phyloP scores from a whole-genome alignment of 768 basidiomycete genomes.

The Panaeolus papilionaceus region DNA sequence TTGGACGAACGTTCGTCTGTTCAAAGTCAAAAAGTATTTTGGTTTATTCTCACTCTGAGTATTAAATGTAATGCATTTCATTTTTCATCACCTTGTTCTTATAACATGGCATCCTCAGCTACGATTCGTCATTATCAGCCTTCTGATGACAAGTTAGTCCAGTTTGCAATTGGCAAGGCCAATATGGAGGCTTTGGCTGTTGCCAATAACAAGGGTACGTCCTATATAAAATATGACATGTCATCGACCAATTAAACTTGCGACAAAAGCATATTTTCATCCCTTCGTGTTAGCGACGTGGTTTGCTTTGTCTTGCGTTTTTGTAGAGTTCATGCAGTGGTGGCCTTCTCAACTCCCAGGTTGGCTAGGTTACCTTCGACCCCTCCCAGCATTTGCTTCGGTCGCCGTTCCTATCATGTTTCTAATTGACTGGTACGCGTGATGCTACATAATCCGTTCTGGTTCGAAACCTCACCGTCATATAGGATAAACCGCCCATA shows the following conservation, averaged over 20 bases:
- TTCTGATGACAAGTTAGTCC: slow-evolving; percentile 64
- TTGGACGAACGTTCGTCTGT: slow-evolving; percentile 10
- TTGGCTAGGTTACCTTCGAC: slow-evolving; percentile 55
- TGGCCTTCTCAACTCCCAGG: slow-evolving; percentile 63
- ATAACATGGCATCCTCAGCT: slow-evolving; percentile 46
- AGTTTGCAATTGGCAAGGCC: slow-evolving; percentile 68
- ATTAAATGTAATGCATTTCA: not conserved
- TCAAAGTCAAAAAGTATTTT: slow-evolving; percentile 2
- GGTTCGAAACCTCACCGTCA: not conserved
- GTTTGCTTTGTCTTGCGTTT: slow-evolving; percentile 61
- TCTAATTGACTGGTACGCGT: slow-evolving; percentile 69
- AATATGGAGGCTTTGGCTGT: slow-evolving; percentile 70
- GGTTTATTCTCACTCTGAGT: not conserved
- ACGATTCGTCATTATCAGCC: slow-evolving; percentile 58
- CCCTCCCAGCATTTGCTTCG: slow-evolving; percentile 71
- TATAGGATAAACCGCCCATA: slow-evolving; percentile 72
- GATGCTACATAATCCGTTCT: not conserved
- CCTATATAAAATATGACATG: not conserved
- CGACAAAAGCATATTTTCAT: slow-evolving; percentile 54
- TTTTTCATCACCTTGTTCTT: slow-evolving; percentile 14
- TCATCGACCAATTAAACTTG: slow-evolving; percentile 17
- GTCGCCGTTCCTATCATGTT: slow-evolving; percentile 70
- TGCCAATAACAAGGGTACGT: slow-evolving; percentile 67
- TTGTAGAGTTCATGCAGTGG: slow-evolving; percentile 68
- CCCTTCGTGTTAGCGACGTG: slow-evolving; percentile 67